Evolutionary conservation across 2,329 filamentous ascomycete genomes (phyloP).

Genomic region (Sporothrix pseudoabietina): DNA sequence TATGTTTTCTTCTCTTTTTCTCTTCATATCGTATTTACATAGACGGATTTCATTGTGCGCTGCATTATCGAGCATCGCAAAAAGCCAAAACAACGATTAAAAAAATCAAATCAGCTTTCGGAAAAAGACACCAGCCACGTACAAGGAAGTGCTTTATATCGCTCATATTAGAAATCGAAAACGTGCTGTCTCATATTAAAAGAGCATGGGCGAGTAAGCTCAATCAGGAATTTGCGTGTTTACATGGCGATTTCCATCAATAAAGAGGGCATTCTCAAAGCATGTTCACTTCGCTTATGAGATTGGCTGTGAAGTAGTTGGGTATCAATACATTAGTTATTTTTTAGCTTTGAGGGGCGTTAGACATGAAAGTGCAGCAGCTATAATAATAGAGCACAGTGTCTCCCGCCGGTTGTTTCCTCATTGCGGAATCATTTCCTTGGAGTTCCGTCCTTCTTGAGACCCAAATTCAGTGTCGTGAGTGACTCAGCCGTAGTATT

Average conservation of each 20-base stretch:
- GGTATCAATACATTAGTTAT: slow-evolving; percentile 19
- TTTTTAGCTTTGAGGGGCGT: background rate
- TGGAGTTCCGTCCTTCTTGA: background rate
- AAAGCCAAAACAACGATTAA: slow-evolving; percentile 6
- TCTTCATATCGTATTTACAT: background rate
- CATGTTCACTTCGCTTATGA: background rate
- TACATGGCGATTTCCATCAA: background rate
- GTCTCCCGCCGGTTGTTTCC: too few species aligned
- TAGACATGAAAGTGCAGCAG: background rate
- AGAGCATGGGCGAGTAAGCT: background rate
- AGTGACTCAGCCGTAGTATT: too few species aligned
- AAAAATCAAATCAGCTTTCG: background rate
- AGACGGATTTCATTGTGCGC: slow-evolving; percentile 11
- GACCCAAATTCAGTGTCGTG: background rate
- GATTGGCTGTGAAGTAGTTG: background rate
- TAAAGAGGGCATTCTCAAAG: too few species aligned
- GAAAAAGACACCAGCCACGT: background rate
- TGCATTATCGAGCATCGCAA: slow-evolving; percentile 6
- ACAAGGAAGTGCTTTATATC: background rate
- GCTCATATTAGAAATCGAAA: background rate
- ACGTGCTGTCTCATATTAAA: background rate
- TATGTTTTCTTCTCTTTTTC: background rate
- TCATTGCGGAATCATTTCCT: background rate
- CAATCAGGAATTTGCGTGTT: background rate
- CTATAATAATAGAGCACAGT: too few species aligned